These are phyloP conservation scores for Ascocoryne sarcoides DNA, from an alignment of 2,329 filamentous ascomycete genomes.

Conservation along the genomic window DNA sequence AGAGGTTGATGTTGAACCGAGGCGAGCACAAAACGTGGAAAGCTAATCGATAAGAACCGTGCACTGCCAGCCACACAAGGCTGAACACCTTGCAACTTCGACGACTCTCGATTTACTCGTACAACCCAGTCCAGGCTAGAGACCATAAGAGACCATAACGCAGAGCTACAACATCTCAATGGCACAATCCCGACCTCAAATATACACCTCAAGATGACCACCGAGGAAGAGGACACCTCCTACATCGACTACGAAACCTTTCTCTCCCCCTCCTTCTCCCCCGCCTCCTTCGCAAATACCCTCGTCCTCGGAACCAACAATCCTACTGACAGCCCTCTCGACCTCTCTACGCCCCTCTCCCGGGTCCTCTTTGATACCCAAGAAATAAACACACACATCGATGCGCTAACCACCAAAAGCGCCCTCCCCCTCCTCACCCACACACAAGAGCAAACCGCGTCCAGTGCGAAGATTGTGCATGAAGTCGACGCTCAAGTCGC, in stretches of 20 bases:
- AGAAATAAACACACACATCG: constrained; percentile 93
- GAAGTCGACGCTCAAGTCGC: constrained; percentile 75
- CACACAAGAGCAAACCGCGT: constrained; percentile 64
- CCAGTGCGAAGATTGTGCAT: constrained; percentile 62
- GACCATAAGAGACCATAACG: too few relatives aligned
- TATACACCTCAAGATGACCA: constrained; percentile 11
- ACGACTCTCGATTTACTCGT: too few relatives aligned
- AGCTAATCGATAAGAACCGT: too few relatives aligned
- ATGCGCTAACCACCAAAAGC: constrained; percentile 75
- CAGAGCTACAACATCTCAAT: too few relatives aligned
- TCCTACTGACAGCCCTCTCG: constrained; percentile 76
- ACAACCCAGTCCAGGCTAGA: too few relatives aligned
- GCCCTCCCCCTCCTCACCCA: constrained; percentile 74
- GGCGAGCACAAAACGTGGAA: too few relatives aligned
- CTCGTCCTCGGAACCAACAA: constrained; percentile 90
- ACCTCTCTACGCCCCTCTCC: constrained; percentile 88
- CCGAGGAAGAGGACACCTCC: constrained; percentile 52
- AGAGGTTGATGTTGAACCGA: too few relatives aligned
- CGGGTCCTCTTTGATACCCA: constrained; percentile 93
- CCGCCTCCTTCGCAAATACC: constrained; percentile 75
- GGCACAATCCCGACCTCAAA: neutral
- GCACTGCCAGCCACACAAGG: neutral
- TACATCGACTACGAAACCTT: constrained; percentile 97
- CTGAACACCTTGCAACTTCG: too few relatives aligned
- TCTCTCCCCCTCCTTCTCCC: constrained; percentile 71